These are phyloP conservation scores for Plenodomus lindquistii DNA, from an alignment of 2,329 filamentous ascomycete genomes.

Conservation along the genomic window DNA sequence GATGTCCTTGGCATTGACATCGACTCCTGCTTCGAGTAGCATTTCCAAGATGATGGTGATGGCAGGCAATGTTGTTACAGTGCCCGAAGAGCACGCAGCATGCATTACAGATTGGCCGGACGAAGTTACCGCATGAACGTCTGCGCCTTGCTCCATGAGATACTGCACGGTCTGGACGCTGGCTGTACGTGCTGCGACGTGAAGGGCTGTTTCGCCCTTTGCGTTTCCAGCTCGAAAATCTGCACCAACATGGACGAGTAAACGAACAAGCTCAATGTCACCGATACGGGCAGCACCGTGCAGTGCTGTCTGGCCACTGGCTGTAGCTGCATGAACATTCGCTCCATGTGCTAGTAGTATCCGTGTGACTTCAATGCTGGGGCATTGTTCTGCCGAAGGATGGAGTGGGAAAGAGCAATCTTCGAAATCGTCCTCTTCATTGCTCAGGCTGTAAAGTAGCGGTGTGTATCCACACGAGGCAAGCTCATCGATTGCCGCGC, in stretches of 20 bases:
- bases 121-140: conserved; percentile 3
- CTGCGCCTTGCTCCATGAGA: conserved; percentile 3
- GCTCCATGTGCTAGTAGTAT: conserved; percentile 3
- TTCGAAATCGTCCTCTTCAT: conserved; percentile 1
- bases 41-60: conserved; percentile 2
- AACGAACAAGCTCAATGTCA: conserved; percentile 4
- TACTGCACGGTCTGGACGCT: not conserved
- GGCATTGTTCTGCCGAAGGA: not conserved
- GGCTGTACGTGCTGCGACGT: conserved; percentile 4
- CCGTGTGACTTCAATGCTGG: conserved; percentile 1
- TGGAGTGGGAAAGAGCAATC: not conserved
- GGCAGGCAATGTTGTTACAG: conserved; percentile 1
- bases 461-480: not conserved
- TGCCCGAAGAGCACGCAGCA: conserved; percentile 3
- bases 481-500: conserved; percentile 2
- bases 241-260: conserved; percentile 3
- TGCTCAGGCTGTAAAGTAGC: not conserved
- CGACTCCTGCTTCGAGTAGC: not conserved
- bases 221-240: conserved; percentile 1
- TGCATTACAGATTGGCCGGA: conserved; percentile 3
- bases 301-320: conserved; percentile 2
- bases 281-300: conserved; percentile 2
- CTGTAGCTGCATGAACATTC: conserved; percentile 3
- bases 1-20: conserved; percentile 1
- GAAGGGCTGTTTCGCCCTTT: conserved; percentile 3